Evolutionary conservation across 495 filamentous ascomycete species (phyloP).

Genomic region (Penicillium verhagenii): DNA sequence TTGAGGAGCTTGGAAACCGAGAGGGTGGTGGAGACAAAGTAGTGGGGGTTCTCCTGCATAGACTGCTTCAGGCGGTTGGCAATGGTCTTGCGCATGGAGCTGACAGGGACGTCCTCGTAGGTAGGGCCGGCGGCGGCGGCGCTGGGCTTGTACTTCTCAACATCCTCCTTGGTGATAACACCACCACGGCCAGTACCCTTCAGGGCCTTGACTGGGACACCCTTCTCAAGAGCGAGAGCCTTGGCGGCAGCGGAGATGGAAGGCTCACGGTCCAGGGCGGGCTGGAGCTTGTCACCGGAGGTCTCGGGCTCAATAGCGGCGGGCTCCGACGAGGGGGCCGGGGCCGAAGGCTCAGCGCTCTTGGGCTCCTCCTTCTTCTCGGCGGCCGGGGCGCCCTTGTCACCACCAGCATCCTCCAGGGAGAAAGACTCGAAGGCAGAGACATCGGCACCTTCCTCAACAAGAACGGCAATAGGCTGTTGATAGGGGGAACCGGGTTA

Average conservation of each 20-base stretch:
- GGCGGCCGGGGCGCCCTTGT: constrained; percentile 57
- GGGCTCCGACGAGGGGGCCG: constrained; percentile 56
- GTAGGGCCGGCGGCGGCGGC: constrained; percentile 56
- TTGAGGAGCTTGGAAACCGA: constrained; percentile 94
- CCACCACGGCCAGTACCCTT: constrained; percentile 89
- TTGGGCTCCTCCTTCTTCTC: constrained; percentile 65
- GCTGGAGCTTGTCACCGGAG: constrained; percentile 74
- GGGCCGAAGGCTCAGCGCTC: constrained; percentile 57
- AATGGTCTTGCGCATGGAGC: constrained; percentile 97
- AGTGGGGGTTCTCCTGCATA: constrained; percentile 90
- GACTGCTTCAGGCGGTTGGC: constrained; percentile 88
- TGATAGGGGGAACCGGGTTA: not conserved
- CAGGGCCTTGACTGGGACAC: constrained; percentile 71
- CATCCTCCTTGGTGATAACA: constrained; percentile 85
- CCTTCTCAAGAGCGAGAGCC: constrained; percentile 80
- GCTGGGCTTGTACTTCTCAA: constrained; percentile 75
- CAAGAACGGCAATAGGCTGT: constrained; percentile 92
- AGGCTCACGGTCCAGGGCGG: constrained; percentile 76
- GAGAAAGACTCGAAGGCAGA: constrained; percentile 86
- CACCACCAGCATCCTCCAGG: constrained; percentile 86
- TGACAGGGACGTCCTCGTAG: constrained; percentile 82
- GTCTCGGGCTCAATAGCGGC: constrained; percentile 68
- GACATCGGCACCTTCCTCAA: constrained; percentile 86
- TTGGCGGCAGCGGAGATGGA: constrained; percentile 72
- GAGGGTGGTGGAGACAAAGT: constrained; percentile 85